Evolutionary conservation across 306 rosid genomes (phyloP), one percentile per base, ranked within the genome.

Genomic region (Trifolium dubium): DNA sequence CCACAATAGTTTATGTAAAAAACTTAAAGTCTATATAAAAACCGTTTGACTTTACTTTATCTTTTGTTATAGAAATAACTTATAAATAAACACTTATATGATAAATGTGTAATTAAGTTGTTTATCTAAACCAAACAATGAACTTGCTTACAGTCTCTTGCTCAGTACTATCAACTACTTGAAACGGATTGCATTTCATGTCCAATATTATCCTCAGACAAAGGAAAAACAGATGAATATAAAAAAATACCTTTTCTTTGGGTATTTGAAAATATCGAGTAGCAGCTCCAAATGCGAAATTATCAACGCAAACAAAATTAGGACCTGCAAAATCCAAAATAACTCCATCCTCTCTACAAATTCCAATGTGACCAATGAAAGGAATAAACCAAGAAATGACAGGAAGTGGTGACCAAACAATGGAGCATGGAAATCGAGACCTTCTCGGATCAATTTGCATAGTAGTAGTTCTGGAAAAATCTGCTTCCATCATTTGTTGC

Each of bases 361-460:
- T 95, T 71, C 98, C 99, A 64, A 92, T 79, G 81, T 95, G 99
- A 64, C 99, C 99, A 31, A 95, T 85, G 75, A 89, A 92, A 77
- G 99, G 97, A 84, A 95, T 64, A 75, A 95, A 79, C 97, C 99
- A 95, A 0, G 99, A 92, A 65, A 95, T 83, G 55, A 92, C 88
- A 46, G 98, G 99, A 87, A 95, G 92, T 69, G 97, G 98, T 17
- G 99, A 86, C 99, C 99, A 95, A 76, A 95, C 99, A 76, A 95
- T 77, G 72, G 93, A 92, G 81, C 93, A 85, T 1, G 99, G 99
- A 80, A 95, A 95, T 69, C 98, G 88, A 51, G 93, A 83, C 70
- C 81, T 83, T 69, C 59, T 84, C 0, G 93, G 97, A 82, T 95
- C 98, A 73, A 92, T 92, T 80, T 84, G 89, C 79, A 78, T 79